A percentile compares a stretch with the other conserved stretches of the same genome.
These are phyloP conservation scores for Plantago ovata DNA, from an alignment of 257 asterid genomes.

Conservation along the genomic window DNA sequence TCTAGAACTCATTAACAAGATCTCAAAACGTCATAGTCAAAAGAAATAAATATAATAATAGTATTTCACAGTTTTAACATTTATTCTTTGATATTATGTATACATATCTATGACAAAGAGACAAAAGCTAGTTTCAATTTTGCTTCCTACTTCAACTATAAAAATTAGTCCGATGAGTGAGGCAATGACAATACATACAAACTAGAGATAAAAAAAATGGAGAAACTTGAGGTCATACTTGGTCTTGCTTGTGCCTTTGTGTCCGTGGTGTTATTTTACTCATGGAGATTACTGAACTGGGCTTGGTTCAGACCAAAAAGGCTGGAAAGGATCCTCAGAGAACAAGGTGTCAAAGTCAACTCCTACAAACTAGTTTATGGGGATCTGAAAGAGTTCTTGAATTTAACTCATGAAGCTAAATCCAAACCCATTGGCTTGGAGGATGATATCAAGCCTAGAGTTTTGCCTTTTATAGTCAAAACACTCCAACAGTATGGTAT, in stretches of 20 bases:
- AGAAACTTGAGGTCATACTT: neutral
- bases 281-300: slow-evolving; percentile 13
- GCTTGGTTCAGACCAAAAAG: slow-evolving; percentile 7
- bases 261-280: neutral
- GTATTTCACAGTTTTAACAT: no score
- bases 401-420: neutral
- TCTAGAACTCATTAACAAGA: no score
- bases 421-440: slow-evolving; percentile 3
- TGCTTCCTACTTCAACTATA: neutral
- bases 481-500: slow-evolving; percentile 2
- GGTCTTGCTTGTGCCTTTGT: neutral
- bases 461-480: neutral
- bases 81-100: no score
- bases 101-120: no score
- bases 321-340: neutral
- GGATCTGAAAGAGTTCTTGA: slow-evolving; percentile 3
- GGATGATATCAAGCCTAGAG: slow-evolving; percentile 14
- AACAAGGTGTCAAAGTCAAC: slow-evolving; percentile 6
- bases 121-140: no score
- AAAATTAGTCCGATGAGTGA: no score
- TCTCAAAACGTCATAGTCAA: no score
- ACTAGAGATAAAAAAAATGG: neutral
- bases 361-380: neutral
- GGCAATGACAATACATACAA: neutral
- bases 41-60: no score